Evolutionary conservation across 179 eudicot species (phyloP).

Genomic region (Nepenthes alata): DNA sequence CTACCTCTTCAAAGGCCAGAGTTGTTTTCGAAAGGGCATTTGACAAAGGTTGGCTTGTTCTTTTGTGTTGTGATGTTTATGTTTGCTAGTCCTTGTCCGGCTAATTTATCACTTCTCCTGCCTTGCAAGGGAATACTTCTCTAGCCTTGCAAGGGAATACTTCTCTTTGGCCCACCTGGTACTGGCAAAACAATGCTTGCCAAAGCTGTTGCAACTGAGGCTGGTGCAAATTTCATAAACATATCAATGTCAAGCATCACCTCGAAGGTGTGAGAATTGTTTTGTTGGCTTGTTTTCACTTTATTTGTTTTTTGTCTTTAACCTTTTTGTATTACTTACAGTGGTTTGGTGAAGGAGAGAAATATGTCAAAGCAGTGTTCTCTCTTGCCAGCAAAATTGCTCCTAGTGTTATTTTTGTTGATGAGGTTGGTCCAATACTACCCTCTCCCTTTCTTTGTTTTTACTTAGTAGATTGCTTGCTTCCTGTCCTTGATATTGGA

Average conservation of each 20-base stretch:
- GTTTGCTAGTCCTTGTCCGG: slow-evolving; percentile 1
- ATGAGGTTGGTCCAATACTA: slow-evolving; percentile 51
- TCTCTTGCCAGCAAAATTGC: slow-evolving; percentile 86
- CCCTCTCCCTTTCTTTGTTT: neutral
- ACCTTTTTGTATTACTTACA: slow-evolving; percentile 16
- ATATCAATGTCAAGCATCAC: slow-evolving; percentile 91
- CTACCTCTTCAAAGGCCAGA: slow-evolving; percentile 92
- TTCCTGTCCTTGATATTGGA: too few relatives aligned
- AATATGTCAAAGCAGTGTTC: slow-evolving; percentile 91
- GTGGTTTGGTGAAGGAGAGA: slow-evolving; percentile 99
- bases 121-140: slow-evolving; percentile 93
- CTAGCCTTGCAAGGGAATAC: slow-evolving; percentile 94
- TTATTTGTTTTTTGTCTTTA: neutral
- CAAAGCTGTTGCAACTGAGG: slow-evolving; percentile 95
- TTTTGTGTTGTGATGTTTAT: neutral
- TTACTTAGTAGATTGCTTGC: too few relatives aligned
- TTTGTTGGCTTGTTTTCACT: slow-evolving; percentile 1
- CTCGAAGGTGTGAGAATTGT: slow-evolving; percentile 41
- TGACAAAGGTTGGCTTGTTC: slow-evolving; percentile 58
- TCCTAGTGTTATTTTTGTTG: slow-evolving; percentile 90
- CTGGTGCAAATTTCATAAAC: slow-evolving; percentile 93
- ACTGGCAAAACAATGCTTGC: slow-evolving; percentile 98
- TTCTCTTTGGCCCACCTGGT: slow-evolving; percentile 92
- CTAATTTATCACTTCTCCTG: slow-evolving; percentile 18
- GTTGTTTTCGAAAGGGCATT: slow-evolving; percentile 72